A percentile compares a stretch with the other conserved stretches of the same genome.
Conservation (phyloP, 208 protist genomes). For the Acanthamoeba sp. region DNA sequence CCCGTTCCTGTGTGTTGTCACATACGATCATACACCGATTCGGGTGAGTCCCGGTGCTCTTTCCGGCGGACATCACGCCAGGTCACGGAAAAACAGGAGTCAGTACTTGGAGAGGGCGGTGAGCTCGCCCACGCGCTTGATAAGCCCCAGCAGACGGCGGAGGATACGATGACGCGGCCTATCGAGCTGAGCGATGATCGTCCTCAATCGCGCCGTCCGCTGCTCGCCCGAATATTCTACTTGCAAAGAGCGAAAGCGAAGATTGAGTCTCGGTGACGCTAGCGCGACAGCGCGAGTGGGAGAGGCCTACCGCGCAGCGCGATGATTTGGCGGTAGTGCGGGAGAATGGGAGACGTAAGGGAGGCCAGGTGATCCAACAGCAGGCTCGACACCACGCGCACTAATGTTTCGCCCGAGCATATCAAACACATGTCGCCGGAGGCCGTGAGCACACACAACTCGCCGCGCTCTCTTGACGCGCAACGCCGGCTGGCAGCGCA, state of each 20-base stretch:
- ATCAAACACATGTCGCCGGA: no score
- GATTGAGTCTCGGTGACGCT: not conserved
- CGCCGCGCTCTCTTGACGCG: not conserved
- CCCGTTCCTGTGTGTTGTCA: not conserved
- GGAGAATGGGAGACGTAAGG: conserved; percentile 19
- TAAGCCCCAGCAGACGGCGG: conserved; percentile 36
- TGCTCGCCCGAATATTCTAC: not conserved
- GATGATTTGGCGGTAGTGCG: conserved; percentile 32
- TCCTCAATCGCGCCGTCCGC: not conserved
- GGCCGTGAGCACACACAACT: not conserved
- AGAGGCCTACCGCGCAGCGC: not conserved
- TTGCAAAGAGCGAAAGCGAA: not conserved
- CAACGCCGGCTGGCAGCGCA: not conserved
- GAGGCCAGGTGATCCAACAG: conserved; percentile 37
- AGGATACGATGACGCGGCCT: not conserved
- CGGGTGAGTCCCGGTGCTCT: not conserved
- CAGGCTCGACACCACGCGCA: conserved; percentile 33
- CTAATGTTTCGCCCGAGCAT: not conserved
- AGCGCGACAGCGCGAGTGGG: not conserved
- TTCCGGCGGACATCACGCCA: no score
- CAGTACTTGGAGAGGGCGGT: not conserved
- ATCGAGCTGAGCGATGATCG: conserved; percentile 5
- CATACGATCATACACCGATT: not conserved
- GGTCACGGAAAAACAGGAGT: no score
- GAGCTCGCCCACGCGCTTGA: conserved; percentile 46